Base-by-base conservation (phyloP, 805 yeast species). In the Pichia eremophila region DNA sequence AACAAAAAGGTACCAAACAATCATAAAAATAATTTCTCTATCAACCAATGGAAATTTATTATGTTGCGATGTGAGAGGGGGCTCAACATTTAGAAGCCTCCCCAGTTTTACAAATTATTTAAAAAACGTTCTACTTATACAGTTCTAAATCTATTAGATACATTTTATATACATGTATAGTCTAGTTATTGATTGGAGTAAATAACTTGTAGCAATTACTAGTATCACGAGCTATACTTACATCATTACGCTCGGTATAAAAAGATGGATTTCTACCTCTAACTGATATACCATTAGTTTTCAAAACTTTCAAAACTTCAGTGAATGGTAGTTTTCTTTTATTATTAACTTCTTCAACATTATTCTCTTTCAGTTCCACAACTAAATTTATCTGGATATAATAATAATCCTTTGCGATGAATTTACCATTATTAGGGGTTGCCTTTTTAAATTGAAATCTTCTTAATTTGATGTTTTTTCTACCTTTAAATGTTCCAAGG, bases 261-360 rank as follows among this genome's bases (percentile, higher is more conserved):
- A 78, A 79, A n/a, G 77, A 69, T 3, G 84, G 83, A 53, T 78
- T 79, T 45, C 83, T 60, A 3, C 84, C 84, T 51, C 84, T 61
- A 9, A 78, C 83, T 14, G 75, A 74, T 4, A 79, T 72, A 1
- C 80, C 80, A 34, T 71, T 54, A 0, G 70, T 62, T 37, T 54
- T 52, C n/a, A 65, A 50, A 2, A 29, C 45, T 7, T 29, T 18
- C 1, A 54, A 6, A n/a, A 9, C 34, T 14, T 42, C 15, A 7
- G 15, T 19, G 7, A 47, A 22, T 7, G 46, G 29, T 14, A 31
- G 17, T n/a, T 39, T 39, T 15, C 46, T 27, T 27, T 42, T 44
- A 14, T 29, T 44, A 8, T 10, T 29, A 14, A 14, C 17, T 22
- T 42, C 48, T 5, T 27, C 19, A n/a, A 18, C 25, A 19, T 39